These are phyloP conservation scores for Hemisphaericaspora lyxosophila DNA, from an alignment of 1,139 yeast genomes.

Conservation along the genomic window DNA sequence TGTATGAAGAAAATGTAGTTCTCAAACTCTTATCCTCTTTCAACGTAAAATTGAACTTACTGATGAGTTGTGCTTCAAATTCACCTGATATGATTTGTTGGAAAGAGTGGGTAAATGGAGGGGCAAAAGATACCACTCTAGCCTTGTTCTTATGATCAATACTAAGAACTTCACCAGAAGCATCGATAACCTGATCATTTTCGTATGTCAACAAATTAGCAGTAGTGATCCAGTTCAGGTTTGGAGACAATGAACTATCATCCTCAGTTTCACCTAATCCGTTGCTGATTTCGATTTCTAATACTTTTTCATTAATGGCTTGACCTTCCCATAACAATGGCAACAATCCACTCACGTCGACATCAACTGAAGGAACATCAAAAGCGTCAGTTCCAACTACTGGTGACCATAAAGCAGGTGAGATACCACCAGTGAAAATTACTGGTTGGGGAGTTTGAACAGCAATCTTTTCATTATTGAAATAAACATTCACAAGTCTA, in stretches of 20 bases:
- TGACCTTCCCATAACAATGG: constrained; percentile 58
- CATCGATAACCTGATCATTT: constrained; percentile 33
- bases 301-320: constrained; percentile 20
- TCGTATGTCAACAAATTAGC: constrained; percentile 71
- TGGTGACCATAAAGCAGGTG: constrained; percentile 79
- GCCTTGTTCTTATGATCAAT: constrained; percentile 21
- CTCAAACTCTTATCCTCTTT: constrained; percentile 31
- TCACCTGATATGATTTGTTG: constrained; percentile 37
- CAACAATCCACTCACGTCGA: constrained; percentile 67
- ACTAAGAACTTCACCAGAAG: constrained; percentile 39
- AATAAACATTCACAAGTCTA: constrained; percentile 52
- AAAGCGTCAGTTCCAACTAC: constrained; percentile 72
- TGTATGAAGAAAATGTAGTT: constrained; percentile 25
- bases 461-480: constrained; percentile 50
- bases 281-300: constrained; percentile 55
- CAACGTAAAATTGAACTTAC: constrained; percentile 34
- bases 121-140: constrained; percentile 19
- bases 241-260: constrained; percentile 33
- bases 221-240: constrained; percentile 67
- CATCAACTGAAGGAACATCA: constrained; percentile 63
- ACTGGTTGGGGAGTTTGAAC: constrained; percentile 58
- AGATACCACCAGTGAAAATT: constrained; percentile 74
- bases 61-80: constrained; percentile 28
- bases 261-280: constrained; percentile 46
- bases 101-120: constrained; percentile 34